These are phyloP conservation scores for Epicoccum nigrum DNA, from an alignment of 2,329 filamentous ascomycete genomes.

Conservation along the genomic window DNA sequence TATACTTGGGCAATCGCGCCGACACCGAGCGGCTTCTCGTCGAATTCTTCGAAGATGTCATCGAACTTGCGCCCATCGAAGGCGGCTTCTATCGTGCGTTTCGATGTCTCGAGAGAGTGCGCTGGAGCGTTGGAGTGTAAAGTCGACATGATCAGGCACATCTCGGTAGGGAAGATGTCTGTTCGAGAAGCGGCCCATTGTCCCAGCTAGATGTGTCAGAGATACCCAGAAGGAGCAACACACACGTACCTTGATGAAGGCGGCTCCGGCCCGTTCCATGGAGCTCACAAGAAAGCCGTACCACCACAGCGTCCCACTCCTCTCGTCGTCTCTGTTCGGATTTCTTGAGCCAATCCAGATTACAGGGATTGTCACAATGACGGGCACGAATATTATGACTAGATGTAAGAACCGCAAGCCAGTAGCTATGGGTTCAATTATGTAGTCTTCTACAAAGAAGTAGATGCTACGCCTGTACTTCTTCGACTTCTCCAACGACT, in stretches of 20 bases:
- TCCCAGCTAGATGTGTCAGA: slow-evolving; percentile 67
- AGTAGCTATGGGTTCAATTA: slow-evolving; percentile 86
- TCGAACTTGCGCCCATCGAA: slow-evolving; percentile 82
- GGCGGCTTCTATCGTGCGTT: slow-evolving; percentile 76
- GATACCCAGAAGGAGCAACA: neutral
- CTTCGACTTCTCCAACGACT: slow-evolving; percentile 65
- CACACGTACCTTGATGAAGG: slow-evolving; percentile 86
- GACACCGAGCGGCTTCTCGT: slow-evolving; percentile 86
- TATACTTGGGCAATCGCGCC: slow-evolving; percentile 98
- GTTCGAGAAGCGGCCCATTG: slow-evolving; percentile 98
- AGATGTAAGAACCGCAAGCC: slow-evolving; percentile 87
- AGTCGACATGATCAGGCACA: slow-evolving; percentile 93
- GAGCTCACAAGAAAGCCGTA: slow-evolving; percentile 83
- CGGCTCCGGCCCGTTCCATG: slow-evolving; percentile 93
- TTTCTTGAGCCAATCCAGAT: slow-evolving; percentile 78
- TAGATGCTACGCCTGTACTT: slow-evolving; percentile 65
- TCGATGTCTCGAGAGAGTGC: slow-evolving; percentile 82
- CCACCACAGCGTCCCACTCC: slow-evolving; percentile 89
- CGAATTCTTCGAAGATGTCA: slow-evolving; percentile 95
- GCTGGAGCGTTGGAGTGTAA: slow-evolving; percentile 94
- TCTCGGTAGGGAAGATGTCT: slow-evolving; percentile 91
- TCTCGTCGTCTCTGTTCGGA: slow-evolving; percentile 72
- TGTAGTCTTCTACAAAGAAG: slow-evolving; percentile 71
- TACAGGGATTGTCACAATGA: slow-evolving; percentile 77
- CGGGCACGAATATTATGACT: slow-evolving; percentile 86